Conservation (phyloP, 768 basidiomycete species). For the Boletellus sp. region DNA sequence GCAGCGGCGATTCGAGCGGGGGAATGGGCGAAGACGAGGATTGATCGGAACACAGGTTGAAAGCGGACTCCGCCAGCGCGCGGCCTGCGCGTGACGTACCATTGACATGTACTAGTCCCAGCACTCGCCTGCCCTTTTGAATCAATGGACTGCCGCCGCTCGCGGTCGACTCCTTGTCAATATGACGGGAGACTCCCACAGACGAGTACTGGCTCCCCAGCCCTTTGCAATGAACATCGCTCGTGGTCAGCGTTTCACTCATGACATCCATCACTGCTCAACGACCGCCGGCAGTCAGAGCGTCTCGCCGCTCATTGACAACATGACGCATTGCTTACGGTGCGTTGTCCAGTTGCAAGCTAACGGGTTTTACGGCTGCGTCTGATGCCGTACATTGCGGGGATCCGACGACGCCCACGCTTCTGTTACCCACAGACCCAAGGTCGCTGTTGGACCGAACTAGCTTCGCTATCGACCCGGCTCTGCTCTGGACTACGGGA, state of each 20-base stretch:
- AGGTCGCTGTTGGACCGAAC: slow-evolving; percentile 7
- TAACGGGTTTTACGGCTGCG: not conserved
- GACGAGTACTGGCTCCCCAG: too few relatives aligned
- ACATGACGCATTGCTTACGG: not conserved
- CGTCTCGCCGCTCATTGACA: too few relatives aligned
- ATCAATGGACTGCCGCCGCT: too few relatives aligned
- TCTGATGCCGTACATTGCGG: slow-evolving; percentile 12
- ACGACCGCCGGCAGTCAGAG: too few relatives aligned
- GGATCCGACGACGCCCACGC: not conserved
- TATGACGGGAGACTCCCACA: too few relatives aligned
- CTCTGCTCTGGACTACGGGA: not conserved
- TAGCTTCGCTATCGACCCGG: not conserved
- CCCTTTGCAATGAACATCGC: too few relatives aligned
- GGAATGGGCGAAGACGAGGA: slow-evolving; percentile 22
- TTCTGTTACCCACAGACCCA: slow-evolving; percentile 5
- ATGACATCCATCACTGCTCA: too few relatives aligned
- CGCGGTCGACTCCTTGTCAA: too few relatives aligned
- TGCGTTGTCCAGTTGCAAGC: not conserved
- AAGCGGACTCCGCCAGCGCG: not conserved
- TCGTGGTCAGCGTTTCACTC: too few relatives aligned
- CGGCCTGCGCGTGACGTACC: too few relatives aligned
- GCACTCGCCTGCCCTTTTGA: too few relatives aligned
- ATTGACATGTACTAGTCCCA: too few relatives aligned
- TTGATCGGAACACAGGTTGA: not conserved
- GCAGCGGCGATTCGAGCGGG: slow-evolving; percentile 19